Evolutionary conservation across 768 basidiomycete genomes (phyloP), one percentile per base, ranked within the genome.

Genomic region (Boletus rufocinnamomeus): DNA sequence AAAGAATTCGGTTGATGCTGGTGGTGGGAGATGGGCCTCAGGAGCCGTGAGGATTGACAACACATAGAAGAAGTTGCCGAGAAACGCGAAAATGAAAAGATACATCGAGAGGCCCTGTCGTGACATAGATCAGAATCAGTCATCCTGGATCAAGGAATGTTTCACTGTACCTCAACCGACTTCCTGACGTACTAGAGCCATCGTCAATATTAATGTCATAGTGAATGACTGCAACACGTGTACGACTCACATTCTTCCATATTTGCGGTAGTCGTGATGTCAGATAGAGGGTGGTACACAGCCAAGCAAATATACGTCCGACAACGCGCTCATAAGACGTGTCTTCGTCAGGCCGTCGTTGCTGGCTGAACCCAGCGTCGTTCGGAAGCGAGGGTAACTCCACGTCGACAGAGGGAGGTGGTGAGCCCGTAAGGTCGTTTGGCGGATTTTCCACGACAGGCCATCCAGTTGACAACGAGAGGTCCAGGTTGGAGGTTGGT

Each of bases 261-360:
- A 99, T 97, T 73, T 99, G 97, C 23, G 97, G 97, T 66, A 99
- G 74, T 58, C 97, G 85, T 4, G 90, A 92, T 4, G 96, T 98
- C 37, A 99, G 77, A 73, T 99, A 99, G 17, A 98, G 77, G 0
- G 86, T 91, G 2, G 95, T 94, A 70, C 96, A 98, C 21, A 88
- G 69, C 97, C 97, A 99, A 10, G 97, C 95, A 54, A 90, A 94
- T 54, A 94, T 84, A 3, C 97, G 87, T 1, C 97, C 97, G 50
- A 98, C 75, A 27, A 94, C 69, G 49, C 84, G 88, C 66, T 94
- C 83, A 52, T 71, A 72, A 14, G 69, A 55, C 47, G 63, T 52
- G 49, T 62, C 43, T 69, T 67, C 10, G 46, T 73, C 65, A 38
- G 65, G 67, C 48, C 55, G 52, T 54, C 11, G 43, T 47, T 52